These are phyloP conservation scores for Colletotrichum graminicola DNA, from an alignment of 2,329 filamentous ascomycete species.

Conservation along the genomic window DNA sequence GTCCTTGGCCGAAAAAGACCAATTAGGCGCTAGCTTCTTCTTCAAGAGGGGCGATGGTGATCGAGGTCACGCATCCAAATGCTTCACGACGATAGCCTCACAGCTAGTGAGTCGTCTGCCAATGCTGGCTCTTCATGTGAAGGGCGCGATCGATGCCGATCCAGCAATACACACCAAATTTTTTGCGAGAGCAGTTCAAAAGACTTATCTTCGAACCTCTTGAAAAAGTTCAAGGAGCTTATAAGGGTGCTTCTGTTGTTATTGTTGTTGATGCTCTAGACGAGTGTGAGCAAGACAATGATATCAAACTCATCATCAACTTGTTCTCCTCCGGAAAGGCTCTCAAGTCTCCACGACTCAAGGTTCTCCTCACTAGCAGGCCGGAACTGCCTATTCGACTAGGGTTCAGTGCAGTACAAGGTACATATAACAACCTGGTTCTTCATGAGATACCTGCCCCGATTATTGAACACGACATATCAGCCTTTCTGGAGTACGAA, in stretches of 20 bases:
- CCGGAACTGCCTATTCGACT: constrained; percentile 52
- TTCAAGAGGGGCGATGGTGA: constrained; percentile 56
- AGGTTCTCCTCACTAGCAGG: constrained; percentile 55
- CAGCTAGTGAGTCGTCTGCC: constrained; percentile 47
- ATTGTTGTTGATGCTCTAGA: constrained; percentile 51
- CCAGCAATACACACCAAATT: constrained; percentile 45
- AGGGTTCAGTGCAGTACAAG: constrained; percentile 46
- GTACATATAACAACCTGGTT: background rate
- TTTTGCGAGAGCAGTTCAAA: constrained; percentile 54
- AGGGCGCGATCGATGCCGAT: constrained; percentile 49
- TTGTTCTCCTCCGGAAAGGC: constrained; percentile 44
- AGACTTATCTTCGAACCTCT: constrained; percentile 55
- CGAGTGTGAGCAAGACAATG: constrained; percentile 47
- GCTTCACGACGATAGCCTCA: constrained; percentile 55
- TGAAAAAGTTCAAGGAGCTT: background rate
- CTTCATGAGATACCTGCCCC: constrained; percentile 1
- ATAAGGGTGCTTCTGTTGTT: constrained; percentile 15
- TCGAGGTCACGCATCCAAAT: constrained; percentile 48
- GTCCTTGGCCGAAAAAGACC: fast-evolving
- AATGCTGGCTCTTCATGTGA: constrained; percentile 41
- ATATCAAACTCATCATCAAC: constrained; percentile 49
- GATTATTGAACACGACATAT: background rate
- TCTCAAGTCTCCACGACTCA: constrained; percentile 42
- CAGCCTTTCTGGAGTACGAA: background rate
- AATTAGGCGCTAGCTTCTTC: constrained; percentile 56